Conservation (phyloP, 495 filamentous ascomycete genomes). For the Penicillium roqueforti region DNA sequence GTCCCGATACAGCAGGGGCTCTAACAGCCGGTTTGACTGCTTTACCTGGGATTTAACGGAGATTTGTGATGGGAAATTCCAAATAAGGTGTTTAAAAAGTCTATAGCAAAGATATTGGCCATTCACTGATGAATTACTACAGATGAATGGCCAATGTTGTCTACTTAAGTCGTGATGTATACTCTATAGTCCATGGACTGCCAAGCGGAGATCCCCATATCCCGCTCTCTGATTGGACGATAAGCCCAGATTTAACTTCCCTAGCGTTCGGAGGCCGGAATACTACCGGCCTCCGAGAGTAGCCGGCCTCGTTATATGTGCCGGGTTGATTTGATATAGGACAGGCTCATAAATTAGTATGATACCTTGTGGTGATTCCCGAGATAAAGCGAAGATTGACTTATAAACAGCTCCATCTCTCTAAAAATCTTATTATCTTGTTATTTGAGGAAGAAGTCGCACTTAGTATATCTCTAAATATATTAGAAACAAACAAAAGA, state of each 20-base stretch:
- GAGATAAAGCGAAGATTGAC: not conserved
- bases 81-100: not conserved
- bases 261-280: conserved; percentile 42
- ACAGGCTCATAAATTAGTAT: not conserved
- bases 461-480: not conserved
- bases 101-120: conserved; percentile 1
- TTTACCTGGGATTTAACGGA: not conserved
- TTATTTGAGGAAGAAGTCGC: not conserved
- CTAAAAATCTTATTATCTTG: not conserved
- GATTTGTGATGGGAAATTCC: not conserved
- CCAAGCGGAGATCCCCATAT: conserved; percentile 21
- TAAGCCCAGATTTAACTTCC: conserved; percentile 25
- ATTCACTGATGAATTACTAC: not conserved
- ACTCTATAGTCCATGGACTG: conserved; percentile 25
- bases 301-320: conserved; percentile 27
- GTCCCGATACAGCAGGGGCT: conserved; percentile 21
- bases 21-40: not conserved
- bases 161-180: conserved; percentile 14
- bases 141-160: not conserved
- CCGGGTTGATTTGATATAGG: not conserved
- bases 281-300: conserved; percentile 44
- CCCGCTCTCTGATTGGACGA: conserved; percentile 20
- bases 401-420: not conserved
- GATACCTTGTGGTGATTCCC: not conserved
- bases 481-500: not conserved